Evolutionary conservation across 2,329 filamentous ascomycete genomes (phyloP).

Genomic region (Zarea fungicola): DNA sequence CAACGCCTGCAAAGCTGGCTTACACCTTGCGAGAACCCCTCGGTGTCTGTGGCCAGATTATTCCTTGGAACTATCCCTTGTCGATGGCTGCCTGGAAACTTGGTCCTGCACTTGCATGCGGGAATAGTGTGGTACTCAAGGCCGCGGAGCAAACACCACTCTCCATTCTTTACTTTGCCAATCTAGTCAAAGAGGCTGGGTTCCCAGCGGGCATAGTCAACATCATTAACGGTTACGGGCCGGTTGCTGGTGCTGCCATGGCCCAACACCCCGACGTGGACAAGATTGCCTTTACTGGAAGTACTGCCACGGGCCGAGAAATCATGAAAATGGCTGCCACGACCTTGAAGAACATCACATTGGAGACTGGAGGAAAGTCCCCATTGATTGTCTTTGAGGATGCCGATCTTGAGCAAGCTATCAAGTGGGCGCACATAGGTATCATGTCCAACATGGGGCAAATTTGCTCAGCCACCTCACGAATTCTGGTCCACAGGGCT

Average conservation of each 20-base stretch:
- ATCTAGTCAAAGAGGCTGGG: conserved; percentile 64
- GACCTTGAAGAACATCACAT: conserved; percentile 60
- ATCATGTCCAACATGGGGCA: conserved; percentile 60
- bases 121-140: conserved; percentile 61
- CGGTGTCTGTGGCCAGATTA: conserved; percentile 71
- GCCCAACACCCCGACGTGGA: conserved; percentile 63
- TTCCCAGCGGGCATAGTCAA: conserved; percentile 77
- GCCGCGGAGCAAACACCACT: conserved; percentile 64
- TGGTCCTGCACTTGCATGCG: conserved; percentile 62
- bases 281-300: conserved; percentile 77
- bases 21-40: conserved; percentile 72
- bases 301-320: conserved; percentile 63
- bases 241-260: conserved; percentile 62
- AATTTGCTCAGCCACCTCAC: conserved; percentile 59
- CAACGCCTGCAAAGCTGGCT: conserved; percentile 61
- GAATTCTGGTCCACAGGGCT: conserved; percentile 58
- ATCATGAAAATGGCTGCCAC: conserved; percentile 72
- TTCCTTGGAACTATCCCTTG: conserved; percentile 67
- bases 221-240: conserved; percentile 66
- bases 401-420: conserved; percentile 61
- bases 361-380: conserved; percentile 64
- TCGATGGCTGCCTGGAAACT: conserved; percentile 60
- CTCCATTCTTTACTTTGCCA: conserved; percentile 60
- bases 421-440: conserved; percentile 50
- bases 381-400: conserved; percentile 61